Base-by-base conservation (phyloP, 129 eudicot species). In the Chrysanthemum lavandulifolium region DNA sequence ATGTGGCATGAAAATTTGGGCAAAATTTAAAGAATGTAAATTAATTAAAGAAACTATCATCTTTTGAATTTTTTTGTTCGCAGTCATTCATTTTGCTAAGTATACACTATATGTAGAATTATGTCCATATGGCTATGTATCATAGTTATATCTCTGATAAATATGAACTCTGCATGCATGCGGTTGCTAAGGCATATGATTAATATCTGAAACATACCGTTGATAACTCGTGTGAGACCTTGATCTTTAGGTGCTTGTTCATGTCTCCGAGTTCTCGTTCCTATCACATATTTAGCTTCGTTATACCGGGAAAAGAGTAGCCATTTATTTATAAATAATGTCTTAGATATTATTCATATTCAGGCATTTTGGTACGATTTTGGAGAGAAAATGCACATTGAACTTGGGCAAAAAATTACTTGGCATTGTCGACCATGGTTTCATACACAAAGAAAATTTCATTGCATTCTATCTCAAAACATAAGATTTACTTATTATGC, bases 231-330 rank as follows among this genome's bases (percentile, higher is more conserved):
- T 85, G 84, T 25, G 94, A 90, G 69, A 93, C 97, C 84, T 88
- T 93, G 72, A 89, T 78, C 87, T 87, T 93, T 76, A 93, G 82
- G 72, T 90, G 96, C 87, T 86, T 85, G 87, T 93, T 93, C 80
- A 93, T 80, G 82, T 93, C 97, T 56, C 98, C 98, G 6, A 89
- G 96, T 68, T 90, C 91, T 3, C 96, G 90, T 80, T 90, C 98
- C 98, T 93, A 85, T 57, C 72, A 68, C 58, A 36, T 31, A 65
- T 43, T 43, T 14, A 72, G 40, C 50, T 63, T 55, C 10, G 18
- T 78, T 54, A 77, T 62, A 43, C 21, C 61, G 52, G 4, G 0
- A 67, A 43, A 1, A 56, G 15, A 66, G 56, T 25, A 11, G n/a
- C 43, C 43, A 15, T 14, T 43, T 40, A 6, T 49, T 27, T 14